Conservation (phyloP, 2,329 filamentous ascomycete genomes). For the Hypoxylon sp. region DNA sequence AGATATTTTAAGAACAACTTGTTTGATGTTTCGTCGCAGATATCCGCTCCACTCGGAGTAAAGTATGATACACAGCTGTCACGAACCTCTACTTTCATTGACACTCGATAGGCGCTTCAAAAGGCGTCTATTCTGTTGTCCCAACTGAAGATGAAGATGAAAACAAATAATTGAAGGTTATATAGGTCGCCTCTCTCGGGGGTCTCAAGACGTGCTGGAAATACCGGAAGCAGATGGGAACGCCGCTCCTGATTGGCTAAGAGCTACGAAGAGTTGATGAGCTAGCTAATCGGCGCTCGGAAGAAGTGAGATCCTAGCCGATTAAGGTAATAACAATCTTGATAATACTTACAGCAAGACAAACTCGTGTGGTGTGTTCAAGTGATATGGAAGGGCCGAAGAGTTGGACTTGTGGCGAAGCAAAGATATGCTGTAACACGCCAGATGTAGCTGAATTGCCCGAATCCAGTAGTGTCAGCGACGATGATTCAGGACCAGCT, state of each 20-base stretch:
- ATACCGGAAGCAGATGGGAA: background rate
- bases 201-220: background rate
- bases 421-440: conserved; percentile 10
- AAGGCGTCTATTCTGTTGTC: background rate
- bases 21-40: background rate
- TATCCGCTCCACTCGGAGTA: background rate
- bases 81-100: background rate
- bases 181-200: background rate
- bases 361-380: background rate
- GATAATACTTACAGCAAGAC: background rate
- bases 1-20: background rate
- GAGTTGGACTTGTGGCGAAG: background rate
- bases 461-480: conserved; percentile 5
- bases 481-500: conserved; percentile 12
- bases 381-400: background rate
- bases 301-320: background rate
- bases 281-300: background rate
- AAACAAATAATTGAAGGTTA: background rate
- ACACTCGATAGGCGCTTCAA: background rate
- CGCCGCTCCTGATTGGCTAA: background rate
- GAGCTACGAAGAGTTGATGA: background rate
- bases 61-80: background rate
- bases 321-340: background rate
- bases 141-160: background rate
- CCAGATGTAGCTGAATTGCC: conserved; percentile 8